A percentile compares a stretch with the other conserved stretches of the same genome.
phyloP scores from a whole-genome alignment of 345 rosid species.

The Capsella bursapastoris region DNA sequence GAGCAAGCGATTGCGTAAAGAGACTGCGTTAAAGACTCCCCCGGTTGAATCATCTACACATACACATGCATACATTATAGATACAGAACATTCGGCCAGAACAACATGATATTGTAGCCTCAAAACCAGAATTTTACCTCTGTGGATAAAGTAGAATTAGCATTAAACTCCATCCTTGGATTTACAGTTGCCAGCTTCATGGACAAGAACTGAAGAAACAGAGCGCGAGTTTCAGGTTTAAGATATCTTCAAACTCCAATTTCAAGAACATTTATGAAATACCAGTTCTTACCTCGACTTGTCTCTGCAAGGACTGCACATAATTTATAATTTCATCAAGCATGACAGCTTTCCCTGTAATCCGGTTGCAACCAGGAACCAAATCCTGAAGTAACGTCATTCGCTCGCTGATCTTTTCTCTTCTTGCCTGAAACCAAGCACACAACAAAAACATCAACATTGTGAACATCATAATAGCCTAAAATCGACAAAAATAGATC shows the following conservation, averaged over 20 bases:
- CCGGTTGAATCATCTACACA: constrained; percentile 59
- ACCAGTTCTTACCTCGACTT: constrained; percentile 72
- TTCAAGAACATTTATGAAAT: not conserved
- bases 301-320: constrained; percentile 93
- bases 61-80: constrained; percentile 2
- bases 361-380: constrained; percentile 94
- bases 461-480: constrained; percentile 1
- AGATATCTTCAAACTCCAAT: not conserved
- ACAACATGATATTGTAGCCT: not conserved
- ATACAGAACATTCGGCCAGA: constrained; percentile 5
- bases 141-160: constrained; percentile 59
- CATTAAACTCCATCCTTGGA: constrained; percentile 69
- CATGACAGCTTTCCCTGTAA: constrained; percentile 91
- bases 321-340: constrained; percentile 96
- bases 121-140: constrained; percentile 51
- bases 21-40: constrained; percentile 51
- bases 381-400: constrained; percentile 97
- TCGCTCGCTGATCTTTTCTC: constrained; percentile 91
- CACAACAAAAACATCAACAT: constrained; percentile 23
- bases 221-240: constrained; percentile 11
- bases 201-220: constrained; percentile 72
- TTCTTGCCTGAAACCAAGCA: constrained; percentile 61
- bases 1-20: constrained; percentile 57
- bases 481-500: not conserved
- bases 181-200: constrained; percentile 89